Evolutionary conservation across 2,329 filamentous ascomycete species (phyloP).

Genomic region (Neofusicoccum cordaticola): DNA sequence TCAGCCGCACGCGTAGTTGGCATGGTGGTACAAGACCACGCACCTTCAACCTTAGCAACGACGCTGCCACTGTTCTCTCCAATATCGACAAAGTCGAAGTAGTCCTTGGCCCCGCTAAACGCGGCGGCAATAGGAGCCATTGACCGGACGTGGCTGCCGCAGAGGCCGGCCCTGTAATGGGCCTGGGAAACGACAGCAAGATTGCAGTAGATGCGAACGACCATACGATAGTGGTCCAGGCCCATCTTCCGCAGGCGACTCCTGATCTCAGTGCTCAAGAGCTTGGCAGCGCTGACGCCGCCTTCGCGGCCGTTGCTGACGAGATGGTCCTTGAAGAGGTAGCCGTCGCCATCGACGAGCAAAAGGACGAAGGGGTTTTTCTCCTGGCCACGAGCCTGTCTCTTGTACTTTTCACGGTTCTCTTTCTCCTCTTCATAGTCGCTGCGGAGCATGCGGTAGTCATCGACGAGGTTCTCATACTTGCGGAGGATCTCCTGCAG

Average conservation of each 20-base stretch:
- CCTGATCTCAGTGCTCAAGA: slow-evolving; percentile 52
- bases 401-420: slow-evolving; percentile 19
- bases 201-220: slow-evolving; percentile 58
- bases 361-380: slow-evolving; percentile 60
- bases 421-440: slow-evolving; percentile 20
- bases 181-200: slow-evolving; percentile 52
- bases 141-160: slow-evolving; percentile 55
- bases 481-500: slow-evolving; percentile 15
- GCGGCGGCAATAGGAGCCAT: slow-evolving; percentile 55
- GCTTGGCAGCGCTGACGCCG: slow-evolving; percentile 54
- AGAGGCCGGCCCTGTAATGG: slow-evolving; percentile 49
- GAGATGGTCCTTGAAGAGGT: slow-evolving; percentile 53
- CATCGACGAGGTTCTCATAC: slow-evolving; percentile 14
- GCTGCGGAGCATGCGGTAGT: slow-evolving; percentile 14
- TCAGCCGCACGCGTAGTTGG: neutral
- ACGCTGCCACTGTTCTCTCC: slow-evolving; percentile 57
- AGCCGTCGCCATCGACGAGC: slow-evolving; percentile 62
- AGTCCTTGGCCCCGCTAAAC: slow-evolving; percentile 56
- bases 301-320: slow-evolving; percentile 51
- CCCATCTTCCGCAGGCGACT: slow-evolving; percentile 40
- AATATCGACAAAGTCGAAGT: slow-evolving; percentile 62
- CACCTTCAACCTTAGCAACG: slow-evolving; percentile 59
- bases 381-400: slow-evolving; percentile 31
- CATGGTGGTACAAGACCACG: neutral
- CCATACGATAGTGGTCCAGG: slow-evolving; percentile 51